Evolutionary conservation across 2,329 filamentous ascomycete genomes (phyloP).

Genomic region (Neofusicoccum sp.): DNA sequence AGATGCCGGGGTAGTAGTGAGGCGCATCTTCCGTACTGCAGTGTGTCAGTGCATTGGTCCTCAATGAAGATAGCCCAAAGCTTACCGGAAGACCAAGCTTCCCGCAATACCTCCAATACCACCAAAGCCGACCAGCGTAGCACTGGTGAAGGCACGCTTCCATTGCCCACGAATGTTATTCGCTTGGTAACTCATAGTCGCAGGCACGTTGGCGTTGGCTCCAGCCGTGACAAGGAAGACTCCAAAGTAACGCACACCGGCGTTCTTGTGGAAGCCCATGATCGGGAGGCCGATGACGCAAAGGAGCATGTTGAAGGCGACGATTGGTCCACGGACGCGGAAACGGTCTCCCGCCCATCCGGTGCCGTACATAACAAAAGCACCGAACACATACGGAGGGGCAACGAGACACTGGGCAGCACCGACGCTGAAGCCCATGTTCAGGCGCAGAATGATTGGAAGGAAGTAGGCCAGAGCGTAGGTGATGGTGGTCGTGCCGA

Average conservation of each 20-base stretch:
- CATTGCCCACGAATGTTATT: conserved; percentile 89
- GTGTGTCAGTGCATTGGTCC: neutral
- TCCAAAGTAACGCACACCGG: conserved; percentile 69
- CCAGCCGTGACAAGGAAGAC: conserved; percentile 77
- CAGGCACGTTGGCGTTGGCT: conserved; percentile 76
- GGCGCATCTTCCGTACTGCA: conserved; percentile 40
- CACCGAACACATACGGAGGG: conserved; percentile 40
- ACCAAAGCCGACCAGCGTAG: conserved; percentile 74
- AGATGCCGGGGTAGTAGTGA: conserved; percentile 39
- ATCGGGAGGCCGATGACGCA: conserved; percentile 71
- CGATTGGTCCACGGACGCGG: conserved; percentile 65
- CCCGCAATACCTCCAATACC: conserved; percentile 79
- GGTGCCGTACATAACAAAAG: conserved; percentile 48
- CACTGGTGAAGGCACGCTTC: conserved; percentile 80
- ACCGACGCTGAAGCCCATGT: conserved; percentile 66
- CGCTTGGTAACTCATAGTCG: conserved; percentile 76
- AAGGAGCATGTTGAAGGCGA: conserved; percentile 67
- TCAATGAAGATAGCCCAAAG: neutral
- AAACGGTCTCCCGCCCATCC: conserved; percentile 70
- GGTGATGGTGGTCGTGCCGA: conserved; percentile 68
- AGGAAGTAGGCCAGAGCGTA: conserved; percentile 81
- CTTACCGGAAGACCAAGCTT: conserved; percentile 65
- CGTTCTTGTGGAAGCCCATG: conserved; percentile 65
- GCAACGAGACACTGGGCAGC: conserved; percentile 71
- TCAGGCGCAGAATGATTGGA: conserved; percentile 68